Percentiles rank a stretch among this genome's conserved stretches.
Conservation (phyloP, 2,329 filamentous ascomycete genomes). For the Chaetoscypha palmicola region DNA sequence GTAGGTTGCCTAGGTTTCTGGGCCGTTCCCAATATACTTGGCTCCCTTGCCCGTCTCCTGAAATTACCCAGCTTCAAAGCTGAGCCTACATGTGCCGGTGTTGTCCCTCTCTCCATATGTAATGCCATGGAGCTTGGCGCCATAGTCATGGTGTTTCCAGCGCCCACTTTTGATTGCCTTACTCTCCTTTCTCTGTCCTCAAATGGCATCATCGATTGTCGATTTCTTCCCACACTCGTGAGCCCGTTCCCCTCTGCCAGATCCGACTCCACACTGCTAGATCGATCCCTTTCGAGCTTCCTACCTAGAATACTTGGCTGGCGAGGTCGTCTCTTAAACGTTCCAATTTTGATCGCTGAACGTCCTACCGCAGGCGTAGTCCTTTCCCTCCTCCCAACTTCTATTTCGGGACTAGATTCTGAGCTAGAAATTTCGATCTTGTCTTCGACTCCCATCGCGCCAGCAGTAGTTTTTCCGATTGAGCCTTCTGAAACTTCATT, state of each 20-base stretch:
- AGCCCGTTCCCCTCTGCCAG: constrained; percentile 25
- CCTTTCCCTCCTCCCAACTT: constrained; percentile 25
- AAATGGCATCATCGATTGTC: constrained; percentile 22
- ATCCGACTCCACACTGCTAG: constrained; percentile 30
- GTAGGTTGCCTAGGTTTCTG: constrained; percentile 31
- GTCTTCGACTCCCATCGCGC: constrained; percentile 4
- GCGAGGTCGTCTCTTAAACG: constrained; percentile 50
- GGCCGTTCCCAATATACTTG: constrained; percentile 48
- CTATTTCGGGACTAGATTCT: constrained; percentile 26
- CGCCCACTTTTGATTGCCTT: constrained; percentile 32
- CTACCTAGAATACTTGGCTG: constrained; percentile 35
- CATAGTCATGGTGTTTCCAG: constrained; percentile 13
- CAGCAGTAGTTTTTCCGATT: background rate
- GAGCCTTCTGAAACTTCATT: background rate
- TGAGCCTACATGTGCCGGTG: constrained; percentile 29
- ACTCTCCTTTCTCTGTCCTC: constrained; percentile 31
- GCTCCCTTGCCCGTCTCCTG: constrained; percentile 49
- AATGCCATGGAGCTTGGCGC: constrained; percentile 23
- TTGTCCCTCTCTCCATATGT: constrained; percentile 21
- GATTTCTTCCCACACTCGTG: constrained; percentile 23
- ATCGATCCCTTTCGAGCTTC: constrained; percentile 20
- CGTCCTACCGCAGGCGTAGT: constrained; percentile 25
- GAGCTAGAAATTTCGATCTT: constrained; percentile 16
- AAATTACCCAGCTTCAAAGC: constrained; percentile 50
- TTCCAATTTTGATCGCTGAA: constrained; percentile 40